Conservation (phyloP, 305 asterid species). For the Rubia peregrina region DNA sequence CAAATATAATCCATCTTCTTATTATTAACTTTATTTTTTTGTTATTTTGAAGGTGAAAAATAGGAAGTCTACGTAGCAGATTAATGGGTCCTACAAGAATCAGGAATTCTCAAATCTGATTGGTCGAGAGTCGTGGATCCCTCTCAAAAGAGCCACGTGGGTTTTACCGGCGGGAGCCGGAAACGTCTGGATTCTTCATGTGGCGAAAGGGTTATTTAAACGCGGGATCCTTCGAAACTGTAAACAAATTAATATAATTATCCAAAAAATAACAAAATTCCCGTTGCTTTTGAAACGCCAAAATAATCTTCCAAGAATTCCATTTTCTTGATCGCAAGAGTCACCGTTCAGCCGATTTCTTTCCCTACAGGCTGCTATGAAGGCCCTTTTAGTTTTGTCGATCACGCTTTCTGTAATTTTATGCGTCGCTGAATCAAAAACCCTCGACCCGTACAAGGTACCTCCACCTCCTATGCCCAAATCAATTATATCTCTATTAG, state of each 20-base stretch:
- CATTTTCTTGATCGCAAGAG: neutral
- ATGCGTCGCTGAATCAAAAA: conserved; percentile 41
- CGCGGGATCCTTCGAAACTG: neutral
- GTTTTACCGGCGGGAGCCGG: conserved; percentile 27
- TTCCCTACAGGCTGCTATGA: conserved; percentile 26
- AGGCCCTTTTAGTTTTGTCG: conserved; percentile 21
- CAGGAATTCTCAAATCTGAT: conserved; percentile 29
- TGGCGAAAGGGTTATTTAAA: conserved; percentile 24
- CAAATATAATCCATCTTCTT: too few relatives aligned
- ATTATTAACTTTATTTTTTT: too few relatives aligned
- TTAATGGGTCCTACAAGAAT: neutral
- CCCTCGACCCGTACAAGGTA: conserved; percentile 69
- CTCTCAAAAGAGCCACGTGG: conserved; percentile 35
- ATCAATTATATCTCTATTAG: too few relatives aligned
- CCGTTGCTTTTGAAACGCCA: neutral
- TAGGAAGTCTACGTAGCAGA: neutral
- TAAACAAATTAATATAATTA: neutral
- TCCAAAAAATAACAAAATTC: neutral
- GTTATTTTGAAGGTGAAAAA: neutral
- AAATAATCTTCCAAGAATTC: neutral
- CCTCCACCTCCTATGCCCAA: too few relatives aligned
- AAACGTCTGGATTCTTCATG: conserved; percentile 36
- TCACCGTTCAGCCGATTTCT: neutral
- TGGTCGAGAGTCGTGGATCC: conserved; percentile 51
- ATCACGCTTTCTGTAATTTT: conserved; percentile 26